Percentiles rank a stretch among this genome's conserved stretches.
Conservation (phyloP, 805 yeast species). For the Candida qinlingensis region DNA sequence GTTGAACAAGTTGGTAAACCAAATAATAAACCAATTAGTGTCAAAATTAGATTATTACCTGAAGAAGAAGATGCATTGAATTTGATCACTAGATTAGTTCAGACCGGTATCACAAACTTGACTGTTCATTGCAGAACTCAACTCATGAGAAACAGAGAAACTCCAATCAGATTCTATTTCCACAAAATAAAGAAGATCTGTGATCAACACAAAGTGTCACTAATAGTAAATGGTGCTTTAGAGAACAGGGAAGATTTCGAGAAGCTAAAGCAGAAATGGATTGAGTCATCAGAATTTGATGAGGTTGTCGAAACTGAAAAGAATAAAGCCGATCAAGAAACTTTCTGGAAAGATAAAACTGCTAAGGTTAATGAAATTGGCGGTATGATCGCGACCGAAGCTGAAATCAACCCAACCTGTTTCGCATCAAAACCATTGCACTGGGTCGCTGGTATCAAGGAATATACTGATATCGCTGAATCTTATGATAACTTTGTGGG, state of each 20-base stretch:
- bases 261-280: constrained; percentile 41
- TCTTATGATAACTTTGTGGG: constrained; percentile 57
- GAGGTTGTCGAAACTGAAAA: neutral
- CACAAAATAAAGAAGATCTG: constrained; percentile 58
- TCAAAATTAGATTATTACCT: constrained; percentile 79
- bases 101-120: constrained; percentile 79
- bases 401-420: constrained; percentile 81
- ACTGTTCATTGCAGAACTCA: constrained; percentile 91
- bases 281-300: constrained; percentile 3
- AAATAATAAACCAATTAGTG: constrained; percentile 73
- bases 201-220: constrained; percentile 53
- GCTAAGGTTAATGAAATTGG: constrained; percentile 56
- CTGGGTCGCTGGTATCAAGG: constrained; percentile 51
- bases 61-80: constrained; percentile 52
- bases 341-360: neutral
- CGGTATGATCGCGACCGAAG: constrained; percentile 90
- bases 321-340: neutral
- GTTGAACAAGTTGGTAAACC: constrained; percentile 82
- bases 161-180: constrained; percentile 69
- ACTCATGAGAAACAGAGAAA: constrained; percentile 82
- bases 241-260: constrained; percentile 47
- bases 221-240: constrained; percentile 81
- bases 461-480: constrained; percentile 50
- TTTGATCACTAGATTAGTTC: constrained; percentile 51
- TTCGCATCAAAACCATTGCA: constrained; percentile 42